Conservation (phyloP, 352 stramenopile species). For the Globisporangium perplexum region DNA sequence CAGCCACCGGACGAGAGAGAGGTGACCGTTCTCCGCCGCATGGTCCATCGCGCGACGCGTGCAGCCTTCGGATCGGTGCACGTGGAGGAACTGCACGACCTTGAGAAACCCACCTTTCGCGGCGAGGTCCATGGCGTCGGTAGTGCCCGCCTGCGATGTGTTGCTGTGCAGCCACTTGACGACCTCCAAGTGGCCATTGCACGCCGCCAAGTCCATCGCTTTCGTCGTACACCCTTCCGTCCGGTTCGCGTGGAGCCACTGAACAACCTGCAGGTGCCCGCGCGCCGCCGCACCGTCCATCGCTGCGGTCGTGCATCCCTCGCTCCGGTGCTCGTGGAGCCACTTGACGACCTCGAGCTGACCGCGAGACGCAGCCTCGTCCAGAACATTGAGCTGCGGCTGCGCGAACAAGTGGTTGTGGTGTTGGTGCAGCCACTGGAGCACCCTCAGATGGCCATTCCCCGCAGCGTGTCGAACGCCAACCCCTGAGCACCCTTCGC, state of each 20-base stretch:
- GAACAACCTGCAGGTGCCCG: constrained; percentile 33
- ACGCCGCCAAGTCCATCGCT: constrained; percentile 55
- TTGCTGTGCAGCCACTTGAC: constrained; percentile 39
- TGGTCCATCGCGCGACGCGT: constrained; percentile 39
- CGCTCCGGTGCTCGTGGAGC: constrained; percentile 19
- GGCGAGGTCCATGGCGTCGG: constrained; percentile 32
- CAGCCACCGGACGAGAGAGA: constrained; percentile 35
- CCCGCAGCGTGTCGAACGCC: constrained; percentile 27
- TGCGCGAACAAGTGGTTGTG: constrained; percentile 17
- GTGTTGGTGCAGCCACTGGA: constrained; percentile 35
- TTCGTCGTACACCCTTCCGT: constrained; percentile 34
- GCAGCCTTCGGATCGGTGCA: constrained; percentile 29
- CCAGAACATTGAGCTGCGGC: constrained; percentile 33
- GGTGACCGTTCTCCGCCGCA: constrained; percentile 33
- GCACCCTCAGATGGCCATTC: constrained; percentile 29
- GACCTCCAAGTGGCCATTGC: constrained; percentile 36
- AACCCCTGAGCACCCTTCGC: constrained; percentile 32
- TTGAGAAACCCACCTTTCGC: constrained; percentile 28
- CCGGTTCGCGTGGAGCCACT: constrained; percentile 37
- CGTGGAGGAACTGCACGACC: constrained; percentile 32
- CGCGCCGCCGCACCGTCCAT: constrained; percentile 33
- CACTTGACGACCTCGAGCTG: constrained; percentile 33
- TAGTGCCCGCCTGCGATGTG: constrained; percentile 28
- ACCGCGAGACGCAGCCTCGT: constrained; percentile 26
- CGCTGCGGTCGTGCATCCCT: constrained; percentile 39